A percentile compares a stretch with the other conserved stretches of the same genome.
Evolutionary conservation across 495 filamentous ascomycete genomes (phyloP).

Genomic region (Patellaria atrata): DNA sequence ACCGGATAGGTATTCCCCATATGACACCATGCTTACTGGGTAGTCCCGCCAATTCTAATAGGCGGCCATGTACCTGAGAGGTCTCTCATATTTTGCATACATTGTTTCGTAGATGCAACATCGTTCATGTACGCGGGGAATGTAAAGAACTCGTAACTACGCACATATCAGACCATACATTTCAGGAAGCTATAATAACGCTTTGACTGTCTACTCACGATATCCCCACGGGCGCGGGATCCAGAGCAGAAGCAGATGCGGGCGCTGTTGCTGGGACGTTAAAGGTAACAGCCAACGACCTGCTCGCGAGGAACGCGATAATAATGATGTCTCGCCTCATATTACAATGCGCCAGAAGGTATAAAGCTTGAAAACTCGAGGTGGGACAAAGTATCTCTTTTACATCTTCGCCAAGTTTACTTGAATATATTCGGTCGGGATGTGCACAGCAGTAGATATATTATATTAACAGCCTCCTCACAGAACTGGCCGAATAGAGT

Average conservation of each 20-base stretch:
- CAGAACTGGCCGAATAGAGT: no score
- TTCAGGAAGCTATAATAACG: neutral
- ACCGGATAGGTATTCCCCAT: no score
- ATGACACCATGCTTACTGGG: no score
- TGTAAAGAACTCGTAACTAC: slow-evolving; percentile 44
- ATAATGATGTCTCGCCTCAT: no score
- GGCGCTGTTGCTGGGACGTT: neutral
- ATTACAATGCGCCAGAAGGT: no score
- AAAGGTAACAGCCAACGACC: neutral
- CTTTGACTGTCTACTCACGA: neutral
- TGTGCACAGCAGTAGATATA: no score
- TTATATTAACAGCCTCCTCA: no score
- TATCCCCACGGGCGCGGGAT: slow-evolving; percentile 1
- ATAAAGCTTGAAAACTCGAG: no score
- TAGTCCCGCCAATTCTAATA: slow-evolving; percentile 46
- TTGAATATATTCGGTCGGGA: no score
- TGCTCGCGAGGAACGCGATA: neutral
- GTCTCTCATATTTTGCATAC: slow-evolving; percentile 39
- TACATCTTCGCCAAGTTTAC: no score
- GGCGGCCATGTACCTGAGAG: slow-evolving; percentile 42
- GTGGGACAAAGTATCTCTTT: no score
- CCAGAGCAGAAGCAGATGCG: neutral
- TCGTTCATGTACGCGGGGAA: slow-evolving; percentile 45
- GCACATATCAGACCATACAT: neutral
- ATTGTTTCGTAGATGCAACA: slow-evolving; percentile 38